phyloP scores from a whole-genome alignment of 495 filamentous ascomycete species.

The Talaromyces trachyspermus region DNA sequence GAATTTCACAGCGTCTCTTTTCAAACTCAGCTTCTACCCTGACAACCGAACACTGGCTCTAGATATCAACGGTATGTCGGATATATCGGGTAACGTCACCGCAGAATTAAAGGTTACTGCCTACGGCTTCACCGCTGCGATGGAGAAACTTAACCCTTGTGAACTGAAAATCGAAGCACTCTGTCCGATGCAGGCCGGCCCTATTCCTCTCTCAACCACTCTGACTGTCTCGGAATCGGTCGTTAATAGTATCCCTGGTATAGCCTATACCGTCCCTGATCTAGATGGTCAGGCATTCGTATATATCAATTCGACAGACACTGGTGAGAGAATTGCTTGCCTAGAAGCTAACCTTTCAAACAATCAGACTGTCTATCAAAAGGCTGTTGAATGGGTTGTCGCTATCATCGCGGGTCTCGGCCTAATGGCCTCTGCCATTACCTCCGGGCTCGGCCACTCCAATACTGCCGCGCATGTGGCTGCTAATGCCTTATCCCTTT shows the following conservation, averaged over 20 bases:
- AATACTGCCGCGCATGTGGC: slow-evolving; percentile 96
- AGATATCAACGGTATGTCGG: slow-evolving; percentile 74
- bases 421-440: slow-evolving; percentile 74
- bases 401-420: slow-evolving; percentile 81
- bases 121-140: slow-evolving; percentile 69
- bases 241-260: slow-evolving; percentile 60
- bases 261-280: slow-evolving; percentile 87
- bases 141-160: slow-evolving; percentile 70
- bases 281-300: slow-evolving; percentile 83
- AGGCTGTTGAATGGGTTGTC: slow-evolving; percentile 81
- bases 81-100: slow-evolving; percentile 75
- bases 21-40: slow-evolving; percentile 74
- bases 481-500: slow-evolving; percentile 84
- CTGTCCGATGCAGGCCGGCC: slow-evolving; percentile 88
- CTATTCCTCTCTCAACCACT: slow-evolving; percentile 68
- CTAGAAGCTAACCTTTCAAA: slow-evolving; percentile 87
- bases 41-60: slow-evolving; percentile 64
- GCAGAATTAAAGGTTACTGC: slow-evolving; percentile 71
- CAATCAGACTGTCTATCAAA: slow-evolving; percentile 84
- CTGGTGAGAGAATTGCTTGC: slow-evolving; percentile 65
- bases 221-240: slow-evolving; percentile 51
- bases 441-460: slow-evolving; percentile 79
- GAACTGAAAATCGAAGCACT: slow-evolving; percentile 59
- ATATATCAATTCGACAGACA: slow-evolving; percentile 61
- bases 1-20: slow-evolving; percentile 74